phyloP scores from a whole-genome alignment of 2,329 filamentous ascomycete genomes.

The Pestalotiopsis fici region DNA sequence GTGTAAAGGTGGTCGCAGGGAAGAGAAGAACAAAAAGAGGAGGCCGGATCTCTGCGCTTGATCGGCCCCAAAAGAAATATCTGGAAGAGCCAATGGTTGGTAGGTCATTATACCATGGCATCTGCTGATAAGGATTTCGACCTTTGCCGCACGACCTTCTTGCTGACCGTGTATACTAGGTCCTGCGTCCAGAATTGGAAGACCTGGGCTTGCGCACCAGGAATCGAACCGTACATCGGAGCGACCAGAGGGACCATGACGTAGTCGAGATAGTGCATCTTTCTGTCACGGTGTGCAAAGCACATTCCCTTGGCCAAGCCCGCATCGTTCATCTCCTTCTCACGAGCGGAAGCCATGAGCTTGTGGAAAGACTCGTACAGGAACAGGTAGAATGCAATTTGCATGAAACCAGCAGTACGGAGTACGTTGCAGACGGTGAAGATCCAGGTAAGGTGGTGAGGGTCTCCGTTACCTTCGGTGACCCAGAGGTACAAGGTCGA shows the following conservation, averaged over 20 bases:
- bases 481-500: constrained; percentile 62
- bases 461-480: constrained; percentile 50
- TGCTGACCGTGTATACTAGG: constrained; percentile 71
- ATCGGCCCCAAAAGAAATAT: constrained; percentile 17
- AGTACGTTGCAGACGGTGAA: constrained; percentile 62
- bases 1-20: constrained; percentile 26
- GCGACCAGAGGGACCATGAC: constrained; percentile 67
- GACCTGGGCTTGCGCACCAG: constrained; percentile 67
- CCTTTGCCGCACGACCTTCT: constrained; percentile 61
- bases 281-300: constrained; percentile 60
- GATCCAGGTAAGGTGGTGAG: constrained; percentile 57
- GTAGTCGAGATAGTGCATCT: constrained; percentile 62
- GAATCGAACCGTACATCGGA: constrained; percentile 67
- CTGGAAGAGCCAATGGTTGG: constrained; percentile 17
- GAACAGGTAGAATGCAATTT: constrained; percentile 63
- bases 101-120: constrained; percentile 42
- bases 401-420: constrained; percentile 61
- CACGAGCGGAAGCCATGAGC: constrained; percentile 58
- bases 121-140: constrained; percentile 44
- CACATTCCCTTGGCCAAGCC: constrained; percentile 66
- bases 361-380: constrained; percentile 70
- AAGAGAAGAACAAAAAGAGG: constrained; percentile 28
- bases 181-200: constrained; percentile 71
- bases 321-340: constrained; percentile 67
- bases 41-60: constrained; percentile 11